Evolutionary conservation across 1,139 yeast genomes (phyloP).

Genomic region (Eremothecium gossypii): DNA sequence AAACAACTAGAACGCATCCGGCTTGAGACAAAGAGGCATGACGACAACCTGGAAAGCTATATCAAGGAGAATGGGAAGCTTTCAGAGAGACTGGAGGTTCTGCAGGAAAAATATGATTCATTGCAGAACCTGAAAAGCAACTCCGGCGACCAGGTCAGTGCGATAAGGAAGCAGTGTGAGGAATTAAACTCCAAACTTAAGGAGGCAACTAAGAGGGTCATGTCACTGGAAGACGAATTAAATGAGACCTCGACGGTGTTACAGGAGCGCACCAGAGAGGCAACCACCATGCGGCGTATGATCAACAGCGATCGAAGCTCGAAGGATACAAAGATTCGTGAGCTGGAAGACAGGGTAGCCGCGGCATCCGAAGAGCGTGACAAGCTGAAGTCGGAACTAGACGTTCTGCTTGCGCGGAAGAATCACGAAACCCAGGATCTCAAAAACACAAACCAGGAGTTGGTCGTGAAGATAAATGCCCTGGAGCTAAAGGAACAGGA

Average conservation of each 20-base stretch:
- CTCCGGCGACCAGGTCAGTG: conserved; percentile 48
- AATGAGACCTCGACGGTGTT: conserved; percentile 61
- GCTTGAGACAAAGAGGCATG: conserved; percentile 36
- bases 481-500: conserved; percentile 31
- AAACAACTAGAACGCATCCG: conserved; percentile 34
- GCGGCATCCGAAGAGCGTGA: conserved; percentile 49
- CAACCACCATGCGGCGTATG: conserved; percentile 60
- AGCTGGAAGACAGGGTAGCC: conserved; percentile 37
- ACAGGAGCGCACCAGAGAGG: conserved; percentile 74
- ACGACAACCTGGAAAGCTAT: conserved; percentile 36
- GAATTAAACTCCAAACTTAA: conserved; percentile 61
- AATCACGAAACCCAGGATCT: conserved; percentile 29
- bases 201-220: conserved; percentile 53
- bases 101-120: conserved; percentile 44
- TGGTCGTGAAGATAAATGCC: conserved; percentile 24
- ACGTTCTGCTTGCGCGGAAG: conserved; percentile 41
- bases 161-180: conserved; percentile 63
- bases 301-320: conserved; percentile 60
- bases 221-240: conserved; percentile 70
- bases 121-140: conserved; percentile 38
- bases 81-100: conserved; percentile 40
- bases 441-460: conserved; percentile 24
- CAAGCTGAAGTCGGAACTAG: conserved; percentile 46
- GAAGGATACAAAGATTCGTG: conserved; percentile 40
- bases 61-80: conserved; percentile 47